These are phyloP conservation scores for Aureobasidium sp. DNA, from an alignment of 2,329 filamentous ascomycete genomes.

Conservation along the genomic window DNA sequence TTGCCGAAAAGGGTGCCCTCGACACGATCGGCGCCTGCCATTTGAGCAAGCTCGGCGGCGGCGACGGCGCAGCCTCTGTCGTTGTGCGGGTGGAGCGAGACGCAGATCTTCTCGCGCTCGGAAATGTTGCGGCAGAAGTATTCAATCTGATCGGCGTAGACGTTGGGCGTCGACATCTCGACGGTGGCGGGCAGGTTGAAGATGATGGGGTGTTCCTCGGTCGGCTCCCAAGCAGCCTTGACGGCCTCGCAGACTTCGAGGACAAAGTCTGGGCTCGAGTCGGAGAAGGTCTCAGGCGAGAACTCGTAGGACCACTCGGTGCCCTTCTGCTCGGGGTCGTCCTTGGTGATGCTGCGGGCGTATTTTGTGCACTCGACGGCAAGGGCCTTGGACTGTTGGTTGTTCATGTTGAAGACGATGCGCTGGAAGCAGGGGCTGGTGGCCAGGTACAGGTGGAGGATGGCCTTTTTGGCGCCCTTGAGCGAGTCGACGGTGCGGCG, in stretches of 20 bases:
- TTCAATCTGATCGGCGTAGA: constrained; percentile 94
- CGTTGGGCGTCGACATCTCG: constrained; percentile 88
- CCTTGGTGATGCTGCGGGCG: constrained; percentile 84
- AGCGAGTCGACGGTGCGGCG: constrained; percentile 81
- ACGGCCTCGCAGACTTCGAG: constrained; percentile 84
- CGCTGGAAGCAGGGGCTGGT: constrained; percentile 93
- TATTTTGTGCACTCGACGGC: constrained; percentile 82
- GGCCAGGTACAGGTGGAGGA: constrained; percentile 92
- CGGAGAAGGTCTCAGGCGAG: constrained; percentile 83
- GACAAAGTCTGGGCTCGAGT: constrained; percentile 76
- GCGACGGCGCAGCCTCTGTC: constrained; percentile 86
- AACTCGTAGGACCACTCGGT: constrained; percentile 76
- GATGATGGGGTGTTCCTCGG: constrained; percentile 73
- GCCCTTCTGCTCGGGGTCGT: constrained; percentile 50
- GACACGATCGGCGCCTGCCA: constrained; percentile 91
- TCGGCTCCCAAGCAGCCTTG: constrained; percentile 86
- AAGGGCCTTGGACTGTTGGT: constrained; percentile 72
- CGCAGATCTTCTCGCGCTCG: constrained; percentile 77
- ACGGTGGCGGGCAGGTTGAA: constrained; percentile 97
- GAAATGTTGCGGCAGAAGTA: constrained; percentile 84
- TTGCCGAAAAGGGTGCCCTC: constrained; percentile 94
- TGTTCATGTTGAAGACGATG: constrained; percentile 81
- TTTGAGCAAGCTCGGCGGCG: constrained; percentile 85
- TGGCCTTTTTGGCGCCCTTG: constrained; percentile 82
- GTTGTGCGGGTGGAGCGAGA: constrained; percentile 91